These are phyloP conservation scores for Vitis hybrid DNA, from an alignment of 177 flowering plant species.

Conservation along the genomic window DNA sequence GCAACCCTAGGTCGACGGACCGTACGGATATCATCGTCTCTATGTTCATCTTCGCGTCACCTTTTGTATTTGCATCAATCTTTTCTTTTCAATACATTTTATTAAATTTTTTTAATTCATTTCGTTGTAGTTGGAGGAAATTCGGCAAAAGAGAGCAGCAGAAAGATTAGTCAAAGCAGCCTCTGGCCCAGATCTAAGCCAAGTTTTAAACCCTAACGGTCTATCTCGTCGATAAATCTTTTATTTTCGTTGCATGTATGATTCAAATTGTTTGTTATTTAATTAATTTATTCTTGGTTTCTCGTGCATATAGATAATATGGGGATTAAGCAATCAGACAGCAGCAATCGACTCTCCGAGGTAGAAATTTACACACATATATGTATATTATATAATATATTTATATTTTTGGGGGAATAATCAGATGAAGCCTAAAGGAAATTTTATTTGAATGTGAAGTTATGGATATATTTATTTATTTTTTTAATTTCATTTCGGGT, in stretches of 20 bases:
- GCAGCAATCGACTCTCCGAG: conserved; percentile 39
- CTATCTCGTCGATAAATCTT: background rate
- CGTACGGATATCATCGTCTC: conserved; percentile 34
- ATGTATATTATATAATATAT: background rate
- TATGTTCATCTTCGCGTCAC: background rate
- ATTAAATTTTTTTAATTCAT: background rate
- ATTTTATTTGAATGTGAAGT: background rate
- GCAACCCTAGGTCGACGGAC: conserved; percentile 85
- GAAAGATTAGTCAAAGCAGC: conserved; percentile 68
- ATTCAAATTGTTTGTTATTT: background rate
- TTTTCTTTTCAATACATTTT: background rate
- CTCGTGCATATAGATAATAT: conserved; percentile 27
- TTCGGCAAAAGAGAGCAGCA: conserved; percentile 88
- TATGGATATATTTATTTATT: background rate
- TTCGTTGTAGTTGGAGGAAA: conserved; percentile 71
- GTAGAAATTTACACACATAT: conserved; percentile 8
- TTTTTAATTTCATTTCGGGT: background rate
- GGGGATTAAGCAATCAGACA: conserved; percentile 63
- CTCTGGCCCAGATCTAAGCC: conserved; percentile 72
- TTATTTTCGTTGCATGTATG: background rate
- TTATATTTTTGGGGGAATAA: background rate
- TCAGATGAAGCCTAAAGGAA: background rate
- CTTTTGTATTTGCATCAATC: background rate
- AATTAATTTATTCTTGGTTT: background rate
- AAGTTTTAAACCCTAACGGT: conserved; percentile 30